Evolutionary conservation across 1,139 yeast species (phyloP), one percentile per base, ranked within the genome.

Genomic region (Suhomyces chickasaworum): DNA sequence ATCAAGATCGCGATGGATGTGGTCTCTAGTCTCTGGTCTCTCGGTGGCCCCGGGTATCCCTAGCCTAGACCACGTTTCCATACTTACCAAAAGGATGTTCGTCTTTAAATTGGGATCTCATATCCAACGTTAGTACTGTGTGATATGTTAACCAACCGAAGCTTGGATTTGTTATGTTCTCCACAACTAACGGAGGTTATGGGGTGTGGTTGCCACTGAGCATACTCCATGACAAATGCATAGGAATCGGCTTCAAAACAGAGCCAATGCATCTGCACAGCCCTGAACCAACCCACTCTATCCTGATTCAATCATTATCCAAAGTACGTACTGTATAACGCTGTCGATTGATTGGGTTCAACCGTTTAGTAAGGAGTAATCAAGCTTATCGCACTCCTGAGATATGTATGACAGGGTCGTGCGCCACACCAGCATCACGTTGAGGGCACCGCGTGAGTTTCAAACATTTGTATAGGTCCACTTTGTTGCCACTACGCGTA

Each of bases 51-150:
- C 32, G 16, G 17, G 15, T 15, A 29, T 13, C 32, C 31, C 32
- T 17, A 9, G 13, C 39, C 22, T 9, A 4, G 10, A 20, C 20
- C 15, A 7, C 32, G 25, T 15, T 21, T 20, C 17, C n/a, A 29
- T 52, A 80, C 88, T 50, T 75, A 83, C 88, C 89, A 65, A 88
- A 85, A 49, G 95, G 85, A 68, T 87, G 89, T 66, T 89, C 96
- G 81, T 89, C 96, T 73, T 89, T 89, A 68, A 89, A 89, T 75
- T 88, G 91, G 52, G 95, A 89, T 74, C 93, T 86, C 96, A 89
- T 85, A 45, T 55, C 41, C 21, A 17, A 20, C 20, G 57, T 52
- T 49, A 53, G 54, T 53, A 46, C 16, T 33, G 32, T 3, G 31
- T 25, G 29, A 2, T 10, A 13, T 10, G 4, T 7, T 25, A 13